These are phyloP conservation scores for Calocybe cyanea DNA, from an alignment of 768 basidiomycete species.

Conservation along the genomic window DNA sequence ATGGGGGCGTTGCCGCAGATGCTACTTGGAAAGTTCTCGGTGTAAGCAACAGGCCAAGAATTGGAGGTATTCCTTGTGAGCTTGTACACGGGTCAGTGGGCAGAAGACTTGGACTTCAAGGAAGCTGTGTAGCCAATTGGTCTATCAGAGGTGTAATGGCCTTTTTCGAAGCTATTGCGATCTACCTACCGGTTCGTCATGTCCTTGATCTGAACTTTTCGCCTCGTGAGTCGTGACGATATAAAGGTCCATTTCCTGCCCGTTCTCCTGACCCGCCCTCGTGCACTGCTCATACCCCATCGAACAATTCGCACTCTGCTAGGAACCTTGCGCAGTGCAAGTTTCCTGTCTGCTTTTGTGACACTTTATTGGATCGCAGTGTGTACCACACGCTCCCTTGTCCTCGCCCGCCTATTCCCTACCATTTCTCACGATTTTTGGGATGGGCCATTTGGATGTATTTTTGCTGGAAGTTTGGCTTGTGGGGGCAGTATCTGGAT, in stretches of 20 bases:
- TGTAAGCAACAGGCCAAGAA: constrained; percentile 43
- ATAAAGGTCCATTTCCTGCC: constrained; percentile 68
- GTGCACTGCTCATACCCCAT: constrained; percentile 42
- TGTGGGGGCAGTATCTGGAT: constrained; percentile 80
- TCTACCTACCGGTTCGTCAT: constrained; percentile 67
- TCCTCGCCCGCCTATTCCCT: constrained; percentile 61
- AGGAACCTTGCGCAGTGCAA: constrained; percentile 59
- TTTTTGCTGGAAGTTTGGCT: constrained; percentile 60
- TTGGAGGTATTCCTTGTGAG: constrained; percentile 77
- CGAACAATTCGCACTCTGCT: constrained; percentile 39
- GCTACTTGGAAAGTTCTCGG: constrained; percentile 54
- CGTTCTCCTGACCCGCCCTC: constrained; percentile 55
- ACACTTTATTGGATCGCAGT: constrained; percentile 67
- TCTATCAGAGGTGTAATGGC: constrained; percentile 48
- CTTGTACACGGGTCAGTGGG: constrained; percentile 62
- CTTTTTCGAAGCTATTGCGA: constrained; percentile 57
- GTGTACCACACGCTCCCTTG: constrained; percentile 64
- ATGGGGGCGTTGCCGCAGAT: constrained; percentile 52
- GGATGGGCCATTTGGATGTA: constrained; percentile 72
- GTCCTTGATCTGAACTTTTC: constrained; percentile 1
- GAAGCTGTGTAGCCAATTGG: constrained; percentile 61
- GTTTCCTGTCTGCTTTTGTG: constrained; percentile 71
- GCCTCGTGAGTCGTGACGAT: not conserved
- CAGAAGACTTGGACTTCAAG: constrained; percentile 39
- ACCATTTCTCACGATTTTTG: constrained; percentile 71